Base-by-base conservation (phyloP, 179 eudicot species). In the Beta lomatogona region DNA sequence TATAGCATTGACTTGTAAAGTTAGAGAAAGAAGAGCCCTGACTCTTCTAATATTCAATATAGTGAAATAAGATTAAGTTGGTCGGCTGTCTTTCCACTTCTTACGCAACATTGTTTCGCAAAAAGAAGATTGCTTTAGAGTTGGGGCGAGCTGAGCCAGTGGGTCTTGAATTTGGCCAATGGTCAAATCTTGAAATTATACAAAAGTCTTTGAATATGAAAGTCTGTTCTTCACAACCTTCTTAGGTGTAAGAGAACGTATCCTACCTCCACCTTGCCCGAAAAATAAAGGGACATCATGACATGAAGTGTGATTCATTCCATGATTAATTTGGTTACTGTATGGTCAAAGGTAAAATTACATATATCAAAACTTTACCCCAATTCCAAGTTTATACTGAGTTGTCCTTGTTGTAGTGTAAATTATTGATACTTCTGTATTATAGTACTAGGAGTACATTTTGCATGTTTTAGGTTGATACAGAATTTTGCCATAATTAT, bases 131-230 rank as follows among this genome's bases (percentile, higher is more conserved):
- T 0, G 63, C 60, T 65, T 50, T 52, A 66, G 21, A n/a, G 16
- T 60, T 45, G 13, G 41, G 48, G 46, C 4, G 45, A 44, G 53
- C 53, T 48, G 8, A 48, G 53, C 16, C 10, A 46, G 16, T 45
- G 28, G 15, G 66, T 75, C 28, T 57, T 36, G 55, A 53, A 16
- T 16, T 11, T 52, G 63, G 73, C 14, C 9, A 9, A 50, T 78
- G 80, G 80, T 78, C 80, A 78, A 76, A 78, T 67, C 80, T 78
- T 67, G 80, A 69, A 41, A 16, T 18, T 31, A 65, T 36, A 67
- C 52, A 67, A 65, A 44, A 28, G 73, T 25, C 48, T 15, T 78
- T 14, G 58, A 21, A 78, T 66, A 54, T 54, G 64, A 45, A 78
- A 78, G 61, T 46, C n/a, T 52, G 41, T 31, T 53, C 54, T 60